phyloP scores from a whole-genome alignment of 1,284 basidiomycete species.

The Mycosarcoma mackinlayi region DNA sequence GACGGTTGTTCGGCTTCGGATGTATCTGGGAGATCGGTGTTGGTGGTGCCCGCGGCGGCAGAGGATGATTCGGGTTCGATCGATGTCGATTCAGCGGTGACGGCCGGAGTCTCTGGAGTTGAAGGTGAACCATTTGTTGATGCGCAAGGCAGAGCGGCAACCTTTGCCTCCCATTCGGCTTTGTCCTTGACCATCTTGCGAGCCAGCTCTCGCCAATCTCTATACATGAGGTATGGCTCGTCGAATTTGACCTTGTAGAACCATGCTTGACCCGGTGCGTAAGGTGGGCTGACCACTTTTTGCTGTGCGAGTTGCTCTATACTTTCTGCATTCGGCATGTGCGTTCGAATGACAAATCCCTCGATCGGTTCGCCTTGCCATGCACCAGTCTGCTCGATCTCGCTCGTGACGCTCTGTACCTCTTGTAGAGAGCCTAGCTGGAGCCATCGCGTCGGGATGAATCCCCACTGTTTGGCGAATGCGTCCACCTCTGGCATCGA shows the following conservation, averaged over 20 bases:
- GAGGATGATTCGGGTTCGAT: not conserved
- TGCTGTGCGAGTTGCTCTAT: constrained; percentile 64
- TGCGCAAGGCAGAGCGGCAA: not conserved
- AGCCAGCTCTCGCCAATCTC: constrained; percentile 96
- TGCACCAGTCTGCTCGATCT: constrained; percentile 76
- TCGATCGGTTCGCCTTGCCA: constrained; percentile 91
- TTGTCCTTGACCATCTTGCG: constrained; percentile 71
- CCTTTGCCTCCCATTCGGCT: constrained; percentile 41
- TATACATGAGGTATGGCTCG: constrained; percentile 98
- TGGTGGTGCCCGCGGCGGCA: too few relatives aligned
- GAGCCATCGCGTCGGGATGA: constrained; percentile 81
- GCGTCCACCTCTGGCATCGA: constrained; percentile 73
- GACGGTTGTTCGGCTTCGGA: not conserved
- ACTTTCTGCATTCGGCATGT: constrained; percentile 54
- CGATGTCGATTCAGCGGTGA: not conserved
- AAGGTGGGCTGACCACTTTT: constrained; percentile 54
- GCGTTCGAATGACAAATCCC: constrained; percentile 86
- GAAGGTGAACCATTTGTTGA: not conserved
- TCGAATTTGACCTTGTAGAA: constrained; percentile 99
- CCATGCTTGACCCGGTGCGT: constrained; percentile 80
- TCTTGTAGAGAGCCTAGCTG: constrained; percentile 76
- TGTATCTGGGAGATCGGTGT: constrained; percentile 6
- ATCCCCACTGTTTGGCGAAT: constrained; percentile 90
- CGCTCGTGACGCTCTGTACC: constrained; percentile 79
- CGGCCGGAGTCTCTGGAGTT: not conserved